These are phyloP conservation scores for Mortierella sp. DNA, from an alignment of 371 early-diverging fungal genomes.

Conservation along the genomic window DNA sequence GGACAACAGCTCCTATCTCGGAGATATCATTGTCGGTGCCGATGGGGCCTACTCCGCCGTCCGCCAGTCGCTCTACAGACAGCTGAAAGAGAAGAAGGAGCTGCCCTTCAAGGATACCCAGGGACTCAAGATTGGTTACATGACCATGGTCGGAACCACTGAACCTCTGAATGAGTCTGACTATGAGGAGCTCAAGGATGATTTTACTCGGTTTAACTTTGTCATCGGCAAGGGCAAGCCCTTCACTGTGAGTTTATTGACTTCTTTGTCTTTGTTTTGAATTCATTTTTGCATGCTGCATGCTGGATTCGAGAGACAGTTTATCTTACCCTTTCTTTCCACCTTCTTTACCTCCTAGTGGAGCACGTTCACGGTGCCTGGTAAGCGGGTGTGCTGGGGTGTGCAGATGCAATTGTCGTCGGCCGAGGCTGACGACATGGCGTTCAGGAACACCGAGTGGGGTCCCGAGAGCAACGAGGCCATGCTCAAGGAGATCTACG, in stretches of 20 bases:
- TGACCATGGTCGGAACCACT: slow-evolving; percentile 43
- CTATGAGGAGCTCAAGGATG: slow-evolving; percentile 29
- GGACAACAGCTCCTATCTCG: slow-evolving; percentile 32
- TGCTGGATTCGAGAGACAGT: no score
- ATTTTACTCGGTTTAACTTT: slow-evolving; percentile 29
- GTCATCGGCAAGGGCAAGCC: slow-evolving; percentile 37
- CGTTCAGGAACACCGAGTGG: slow-evolving; percentile 39
- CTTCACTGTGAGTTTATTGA: slow-evolving; percentile 29
- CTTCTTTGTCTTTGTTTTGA: neutral
- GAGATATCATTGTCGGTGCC: slow-evolving; percentile 43
- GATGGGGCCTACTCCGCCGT: slow-evolving; percentile 49
- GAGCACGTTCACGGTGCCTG: slow-evolving; percentile 39
- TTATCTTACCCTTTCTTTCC: neutral
- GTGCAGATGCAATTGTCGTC: slow-evolving; percentile 25
- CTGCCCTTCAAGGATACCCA: slow-evolving; percentile 29
- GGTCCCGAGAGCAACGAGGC: slow-evolving; percentile 35
- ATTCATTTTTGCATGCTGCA: neutral
- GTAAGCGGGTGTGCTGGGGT: slow-evolving; percentile 37
- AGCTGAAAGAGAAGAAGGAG: slow-evolving; percentile 5
- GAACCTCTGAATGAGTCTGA: slow-evolving; percentile 26
- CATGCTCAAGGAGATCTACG: slow-evolving; percentile 35
- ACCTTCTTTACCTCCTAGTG: slow-evolving; percentile 4
- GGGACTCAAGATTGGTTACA: slow-evolving; percentile 30
- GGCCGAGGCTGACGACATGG: slow-evolving; percentile 21
- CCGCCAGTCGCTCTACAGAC: slow-evolving; percentile 31